phyloP scores from a whole-genome alignment of 805 yeast genomes.

The Candida koratica region DNA sequence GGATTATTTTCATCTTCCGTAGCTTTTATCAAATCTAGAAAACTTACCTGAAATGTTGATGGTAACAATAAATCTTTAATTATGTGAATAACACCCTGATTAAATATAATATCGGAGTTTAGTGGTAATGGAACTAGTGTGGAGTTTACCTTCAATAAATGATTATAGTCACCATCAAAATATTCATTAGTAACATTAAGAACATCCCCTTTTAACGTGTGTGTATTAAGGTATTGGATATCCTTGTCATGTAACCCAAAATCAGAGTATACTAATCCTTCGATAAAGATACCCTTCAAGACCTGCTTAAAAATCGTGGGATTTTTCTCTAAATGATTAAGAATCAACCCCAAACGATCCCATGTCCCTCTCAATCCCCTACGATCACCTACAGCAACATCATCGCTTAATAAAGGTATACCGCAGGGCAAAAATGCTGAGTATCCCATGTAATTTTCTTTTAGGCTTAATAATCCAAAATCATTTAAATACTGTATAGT shows the following conservation, averaged over 20 bases:
- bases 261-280: slow-evolving; percentile 67
- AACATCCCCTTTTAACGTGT: slow-evolving; percentile 27
- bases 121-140: slow-evolving; percentile 33
- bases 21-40: slow-evolving; percentile 52
- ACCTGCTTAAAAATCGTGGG: slow-evolving; percentile 47
- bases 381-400: slow-evolving; percentile 5
- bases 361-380: slow-evolving; percentile 34
- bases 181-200: slow-evolving; percentile 21
- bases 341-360: slow-evolving; percentile 56
- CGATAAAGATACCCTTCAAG: slow-evolving; percentile 56
- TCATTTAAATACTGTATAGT: slow-evolving; percentile 57
- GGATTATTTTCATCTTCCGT: slow-evolving; percentile 47
- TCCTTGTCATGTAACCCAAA: slow-evolving; percentile 27
- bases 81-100: slow-evolving; percentile 82
- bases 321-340: slow-evolving; percentile 55
- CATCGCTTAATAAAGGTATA: slow-evolving; percentile 10
- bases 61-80: slow-evolving; percentile 58
- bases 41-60: slow-evolving; percentile 45
- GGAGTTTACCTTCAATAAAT: slow-evolving; percentile 27
- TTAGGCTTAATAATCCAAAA: slow-evolving; percentile 49
- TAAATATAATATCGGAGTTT: slow-evolving; percentile 66
- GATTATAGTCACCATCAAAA: slow-evolving; percentile 20
- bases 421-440: slow-evolving; percentile 77
- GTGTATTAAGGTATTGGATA: slow-evolving; percentile 13
- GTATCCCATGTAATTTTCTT: slow-evolving; percentile 58